Evolutionary conservation across 2,329 filamentous ascomycete genomes (phyloP).

Genomic region (Aspergillus aculeatinus): DNA sequence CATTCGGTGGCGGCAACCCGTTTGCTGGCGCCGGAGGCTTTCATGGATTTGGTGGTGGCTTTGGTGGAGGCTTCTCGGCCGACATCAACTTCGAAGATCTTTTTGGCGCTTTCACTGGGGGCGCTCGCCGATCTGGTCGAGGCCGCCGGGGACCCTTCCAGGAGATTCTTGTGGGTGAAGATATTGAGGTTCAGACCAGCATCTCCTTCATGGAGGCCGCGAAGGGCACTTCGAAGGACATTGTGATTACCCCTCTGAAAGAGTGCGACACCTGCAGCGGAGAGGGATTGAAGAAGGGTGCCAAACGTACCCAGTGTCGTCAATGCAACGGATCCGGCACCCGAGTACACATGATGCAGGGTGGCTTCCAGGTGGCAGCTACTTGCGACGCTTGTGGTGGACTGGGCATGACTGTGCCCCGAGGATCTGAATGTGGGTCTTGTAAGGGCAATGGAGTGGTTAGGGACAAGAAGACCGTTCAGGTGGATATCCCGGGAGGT

Average conservation of each 20-base stretch:
- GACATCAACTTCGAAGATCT: slow-evolving; percentile 97
- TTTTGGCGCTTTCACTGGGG: slow-evolving; percentile 79
- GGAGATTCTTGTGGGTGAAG: slow-evolving; percentile 86
- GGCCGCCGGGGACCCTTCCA: slow-evolving; percentile 69
- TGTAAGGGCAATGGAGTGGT: slow-evolving; percentile 83
- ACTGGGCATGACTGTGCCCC: slow-evolving; percentile 71
- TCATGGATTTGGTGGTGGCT: slow-evolving; percentile 57
- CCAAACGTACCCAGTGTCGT: slow-evolving; percentile 70
- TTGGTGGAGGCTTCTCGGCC: slow-evolving; percentile 64
- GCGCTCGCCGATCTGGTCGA: slow-evolving; percentile 52
- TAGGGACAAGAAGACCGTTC: slow-evolving; percentile 77
- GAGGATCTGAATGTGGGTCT: slow-evolving; percentile 74
- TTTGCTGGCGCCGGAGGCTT: slow-evolving; percentile 63
- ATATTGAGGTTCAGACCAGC: slow-evolving; percentile 90
- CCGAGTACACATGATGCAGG: slow-evolving; percentile 82
- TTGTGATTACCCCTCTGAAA: slow-evolving; percentile 77
- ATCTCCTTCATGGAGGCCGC: slow-evolving; percentile 96
- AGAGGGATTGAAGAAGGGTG: slow-evolving; percentile 78
- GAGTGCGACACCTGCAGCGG: slow-evolving; percentile 81
- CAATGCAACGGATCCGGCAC: slow-evolving; percentile 83
- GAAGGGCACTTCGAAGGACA: slow-evolving; percentile 85
- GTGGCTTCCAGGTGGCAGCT: slow-evolving; percentile 93
- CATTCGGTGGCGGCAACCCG: slow-evolving; percentile 43
- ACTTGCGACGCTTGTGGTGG: slow-evolving; percentile 82
- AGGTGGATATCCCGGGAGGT: slow-evolving; percentile 87